Evolutionary conservation across 768 basidiomycete genomes (phyloP), one percentile per base, ranked within the genome.

Genomic region (Podaxis sp.): DNA sequence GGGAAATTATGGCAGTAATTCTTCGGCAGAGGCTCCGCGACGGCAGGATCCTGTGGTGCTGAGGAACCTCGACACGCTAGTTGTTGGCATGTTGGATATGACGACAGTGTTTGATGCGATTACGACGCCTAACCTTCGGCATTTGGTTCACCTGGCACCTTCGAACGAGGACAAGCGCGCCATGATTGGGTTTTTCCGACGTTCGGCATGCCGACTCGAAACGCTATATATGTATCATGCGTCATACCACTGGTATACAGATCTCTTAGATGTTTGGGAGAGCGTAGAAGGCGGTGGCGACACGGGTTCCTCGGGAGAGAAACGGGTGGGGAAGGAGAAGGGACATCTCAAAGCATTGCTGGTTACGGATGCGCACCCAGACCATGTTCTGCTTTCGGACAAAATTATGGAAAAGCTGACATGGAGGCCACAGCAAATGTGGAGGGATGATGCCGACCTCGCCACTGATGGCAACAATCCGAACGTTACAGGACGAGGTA

Each of bases 141-240:
- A 64, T 27, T 37, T 64, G 17, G 63, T 64, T 7, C 60, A 55
- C 7, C 33, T 55, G 27, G n/a, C 43, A 5, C 55, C 53, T 33
- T 50, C 63, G 33, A 36, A 40, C 7, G 12, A 38, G 13, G 63
- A 59, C 27, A 57, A 64, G 40, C 15, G 54, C 9, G 58, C 59
- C 15, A 36, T 64, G 46, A 29, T 59, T 36, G 41, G 17, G 11
- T 56, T 64, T 38, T 41, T 64, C 43, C 58, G 36, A 38, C 65
- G 65, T 25, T 66, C 65, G 8, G 50, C 57, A 3, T 63, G 62
- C 60, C 54, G 43, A 4, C 61, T 66, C 13, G 53, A 63, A 37
- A 66, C 62, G 29, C 38, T 66, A 25, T 59, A 63, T 52, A 24
- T 66, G n/a, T 66, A 66, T 25, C 25, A 41, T 33, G 41, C 54